phyloP scores from a whole-genome alignment of 345 rosid species.

The Salix exigua region DNA sequence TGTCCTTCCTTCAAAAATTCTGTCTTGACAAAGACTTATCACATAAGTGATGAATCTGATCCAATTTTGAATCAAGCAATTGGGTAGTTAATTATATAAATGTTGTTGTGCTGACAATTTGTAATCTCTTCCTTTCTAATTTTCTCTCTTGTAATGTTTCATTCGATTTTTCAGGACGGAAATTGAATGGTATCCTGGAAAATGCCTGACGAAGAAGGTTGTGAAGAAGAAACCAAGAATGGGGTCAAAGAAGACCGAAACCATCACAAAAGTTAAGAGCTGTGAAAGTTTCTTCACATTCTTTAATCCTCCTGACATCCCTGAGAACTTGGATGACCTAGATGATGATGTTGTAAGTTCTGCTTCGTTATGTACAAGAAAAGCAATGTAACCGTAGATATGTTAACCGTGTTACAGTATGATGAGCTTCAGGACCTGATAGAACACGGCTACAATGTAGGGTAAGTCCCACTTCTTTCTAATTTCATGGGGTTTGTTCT shows the following conservation, averaged over 20 bases:
- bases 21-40: conserved; percentile 26
- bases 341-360: conserved; percentile 22
- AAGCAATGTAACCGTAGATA: background rate
- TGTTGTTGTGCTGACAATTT: background rate
- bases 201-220: conserved; percentile 24
- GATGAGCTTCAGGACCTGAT: conserved; percentile 18
- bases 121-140: background rate
- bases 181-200: conserved; percentile 22
- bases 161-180: conserved; percentile 8
- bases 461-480: conserved; percentile 4
- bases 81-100: conserved; percentile 12
- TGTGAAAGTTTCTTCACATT: conserved; percentile 22
- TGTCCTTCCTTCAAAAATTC: conserved; percentile 30
- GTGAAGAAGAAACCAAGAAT: conserved; percentile 23
- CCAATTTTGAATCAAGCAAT: conserved; percentile 21
- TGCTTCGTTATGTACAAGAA: background rate
- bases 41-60: conserved; percentile 30
- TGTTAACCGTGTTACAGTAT: background rate
- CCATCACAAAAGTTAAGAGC: conserved; percentile 1
- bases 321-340: conserved; percentile 14
- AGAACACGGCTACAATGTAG: conserved; percentile 18
- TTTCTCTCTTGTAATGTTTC: background rate
- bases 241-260: conserved; percentile 18
- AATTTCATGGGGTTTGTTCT: background rate
- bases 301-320: conserved; percentile 11